Evolutionary conservation across 768 basidiomycete species (phyloP), one percentile per base, ranked within the genome.

Genomic region (Termitomyces sp.): DNA sequence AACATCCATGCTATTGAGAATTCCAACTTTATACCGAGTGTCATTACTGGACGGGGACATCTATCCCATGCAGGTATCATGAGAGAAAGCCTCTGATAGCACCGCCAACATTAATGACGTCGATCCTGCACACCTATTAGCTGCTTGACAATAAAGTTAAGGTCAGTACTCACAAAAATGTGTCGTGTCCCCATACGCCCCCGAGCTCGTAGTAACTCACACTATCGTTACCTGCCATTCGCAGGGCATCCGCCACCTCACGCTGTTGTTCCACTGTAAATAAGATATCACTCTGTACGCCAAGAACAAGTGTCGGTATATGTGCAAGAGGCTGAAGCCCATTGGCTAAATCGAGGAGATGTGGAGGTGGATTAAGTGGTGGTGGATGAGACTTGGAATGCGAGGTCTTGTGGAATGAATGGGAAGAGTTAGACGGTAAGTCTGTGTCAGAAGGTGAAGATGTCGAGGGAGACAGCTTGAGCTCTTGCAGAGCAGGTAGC

Each of bases 101-200:
- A 33, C 63, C 63, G 24, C 63, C 63, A 34, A 64, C 64, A 51
- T 65, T 63, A 6, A 62, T 57, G 30, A 64, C 63, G n/a, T 64
- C 63, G 27, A 63, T 60, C 30, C 64, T 60, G 53, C 31, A 31
- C 24, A 56, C 44, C 18, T 22, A 24, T 56, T 49, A 53, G 58
- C 18, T 24, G 8, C 16, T 30, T 54, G 30, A 34, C n/a, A 36
- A 30, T 39, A 37, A 39, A 41, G 5, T 39, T 44, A 8, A 44
- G 27, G 46, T 36, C 41, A 16, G 22, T 2, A 83, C 88, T 81
- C 67, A 89, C 86, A 98, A 76, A 76, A 98, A 98, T 22, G 95
- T 98, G 73, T 99, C 96, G 68, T 99, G 96, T 1, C 97, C 97
- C 95, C 95, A 98, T n/a, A 98, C 95, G 9, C 96, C 95, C 30